Conservation (phyloP, 2,329 filamentous ascomycete species). For the Macrophomina phaseolina region DNA sequence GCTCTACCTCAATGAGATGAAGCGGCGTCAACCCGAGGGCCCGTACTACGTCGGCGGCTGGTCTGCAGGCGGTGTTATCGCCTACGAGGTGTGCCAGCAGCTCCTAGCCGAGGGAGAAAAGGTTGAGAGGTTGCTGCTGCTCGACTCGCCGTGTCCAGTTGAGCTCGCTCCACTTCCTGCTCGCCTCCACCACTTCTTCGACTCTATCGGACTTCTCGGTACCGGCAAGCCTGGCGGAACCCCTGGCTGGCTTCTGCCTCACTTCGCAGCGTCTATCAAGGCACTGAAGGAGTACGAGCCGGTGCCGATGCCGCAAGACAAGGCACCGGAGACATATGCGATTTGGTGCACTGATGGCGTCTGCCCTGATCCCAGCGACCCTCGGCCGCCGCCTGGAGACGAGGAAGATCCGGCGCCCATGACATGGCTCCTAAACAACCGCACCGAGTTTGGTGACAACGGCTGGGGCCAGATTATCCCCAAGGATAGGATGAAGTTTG, state of each 20-base stretch:
- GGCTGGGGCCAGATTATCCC: slow-evolving; percentile 72
- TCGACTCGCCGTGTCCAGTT: slow-evolving; percentile 61
- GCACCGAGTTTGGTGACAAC: slow-evolving; percentile 73
- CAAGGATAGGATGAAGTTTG: slow-evolving; percentile 64
- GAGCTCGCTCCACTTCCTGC: slow-evolving; percentile 57
- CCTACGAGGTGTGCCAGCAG: slow-evolving; percentile 58
- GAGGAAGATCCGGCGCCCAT: slow-evolving; percentile 60
- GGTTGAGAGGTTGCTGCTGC: slow-evolving; percentile 58
- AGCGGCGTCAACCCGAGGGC: slow-evolving; percentile 70
- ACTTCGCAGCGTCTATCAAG: slow-evolving; percentile 72
- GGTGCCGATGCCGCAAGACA: slow-evolving; percentile 63
- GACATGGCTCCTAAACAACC: slow-evolving; percentile 74
- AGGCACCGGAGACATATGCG: slow-evolving; percentile 65
- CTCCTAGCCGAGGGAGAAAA: slow-evolving; percentile 55
- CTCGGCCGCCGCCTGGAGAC: slow-evolving; percentile 67
- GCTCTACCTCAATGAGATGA: slow-evolving; percentile 73
- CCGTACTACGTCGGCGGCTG: slow-evolving; percentile 62
- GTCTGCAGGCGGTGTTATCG: slow-evolving; percentile 62
- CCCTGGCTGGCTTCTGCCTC: slow-evolving; percentile 74
- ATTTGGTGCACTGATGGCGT: slow-evolving; percentile 79
- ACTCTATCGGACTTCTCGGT: slow-evolving; percentile 72
- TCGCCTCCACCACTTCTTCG: slow-evolving; percentile 73
- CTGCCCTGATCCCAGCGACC: slow-evolving; percentile 69
- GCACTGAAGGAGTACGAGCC: slow-evolving; percentile 73
- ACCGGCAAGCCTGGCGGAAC: slow-evolving; percentile 65